A percentile compares a stretch with the other conserved stretches of the same genome.
These are phyloP conservation scores for Pascua guehoae DNA, from an alignment of 1,284 basidiomycete species.

Conservation along the genomic window DNA sequence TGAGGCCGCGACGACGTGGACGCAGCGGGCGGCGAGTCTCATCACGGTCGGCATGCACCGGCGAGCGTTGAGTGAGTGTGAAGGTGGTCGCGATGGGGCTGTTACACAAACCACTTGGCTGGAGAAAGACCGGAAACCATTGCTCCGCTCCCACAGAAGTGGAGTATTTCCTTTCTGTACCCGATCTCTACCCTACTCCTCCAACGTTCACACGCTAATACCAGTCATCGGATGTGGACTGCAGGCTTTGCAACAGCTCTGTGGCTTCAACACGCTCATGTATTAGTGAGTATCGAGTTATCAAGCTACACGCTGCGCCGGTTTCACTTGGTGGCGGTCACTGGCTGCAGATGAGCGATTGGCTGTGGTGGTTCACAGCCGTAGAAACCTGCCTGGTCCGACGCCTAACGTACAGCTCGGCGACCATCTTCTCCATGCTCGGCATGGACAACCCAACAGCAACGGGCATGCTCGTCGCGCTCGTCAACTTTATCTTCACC, in stretches of 20 bases:
- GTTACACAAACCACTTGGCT: no score
- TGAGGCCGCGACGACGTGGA: conserved; percentile 60
- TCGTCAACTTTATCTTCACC: conserved; percentile 77
- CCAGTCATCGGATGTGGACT: conserved; percentile 70
- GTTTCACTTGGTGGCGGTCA: no score
- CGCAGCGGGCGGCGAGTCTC: conserved; percentile 59
- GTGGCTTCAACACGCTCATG: conserved; percentile 71
- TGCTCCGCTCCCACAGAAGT: no score
- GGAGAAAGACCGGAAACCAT: neutral
- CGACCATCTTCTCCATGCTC: conserved; percentile 72
- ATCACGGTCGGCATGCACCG: conserved; percentile 60
- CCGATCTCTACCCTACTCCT: neutral
- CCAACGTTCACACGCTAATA: neutral
- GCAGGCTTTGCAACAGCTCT: conserved; percentile 77
- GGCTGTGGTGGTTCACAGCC: no score
- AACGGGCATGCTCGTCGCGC: conserved; percentile 70
- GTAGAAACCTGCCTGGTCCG: no score
- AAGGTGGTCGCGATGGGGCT: no score
- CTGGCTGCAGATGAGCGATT: no score
- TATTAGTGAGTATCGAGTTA: conserved; percentile 41
- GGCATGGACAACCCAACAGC: conserved; percentile 77
- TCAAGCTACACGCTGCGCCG: no score
- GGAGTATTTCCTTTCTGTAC: neutral
- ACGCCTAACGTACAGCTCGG: conserved; percentile 63
- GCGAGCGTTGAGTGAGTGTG: conserved; percentile 62